Evolutionary conservation across 2,329 filamentous ascomycete genomes (phyloP).

Genomic region (Scytalidium lignicola): DNA sequence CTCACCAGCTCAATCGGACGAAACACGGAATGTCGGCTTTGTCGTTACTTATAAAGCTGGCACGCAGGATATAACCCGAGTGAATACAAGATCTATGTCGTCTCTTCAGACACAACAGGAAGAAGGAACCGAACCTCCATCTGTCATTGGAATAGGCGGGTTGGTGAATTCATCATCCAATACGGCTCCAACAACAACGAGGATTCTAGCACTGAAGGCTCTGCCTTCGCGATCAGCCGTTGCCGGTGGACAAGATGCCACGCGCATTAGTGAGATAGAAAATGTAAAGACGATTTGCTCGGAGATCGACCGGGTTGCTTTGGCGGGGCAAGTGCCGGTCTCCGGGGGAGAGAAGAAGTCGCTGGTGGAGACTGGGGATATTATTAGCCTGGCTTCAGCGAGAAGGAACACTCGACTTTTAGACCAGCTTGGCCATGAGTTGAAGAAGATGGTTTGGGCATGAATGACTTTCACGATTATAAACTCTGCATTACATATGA

Average conservation of each 20-base stretch:
- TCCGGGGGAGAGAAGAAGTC: constrained; percentile 29
- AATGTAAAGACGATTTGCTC: constrained; percentile 52
- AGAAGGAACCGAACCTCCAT: constrained; percentile 1
- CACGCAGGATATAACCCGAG: constrained; percentile 65
- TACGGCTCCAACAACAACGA: constrained; percentile 16
- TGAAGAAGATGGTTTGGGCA: constrained; percentile 90
- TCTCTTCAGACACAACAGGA: constrained; percentile 35
- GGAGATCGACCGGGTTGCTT: constrained; percentile 68
- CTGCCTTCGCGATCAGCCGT: constrained; percentile 42
- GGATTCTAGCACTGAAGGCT: constrained; percentile 51
- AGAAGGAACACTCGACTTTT: constrained; percentile 80
- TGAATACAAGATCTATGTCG: constrained; percentile 80
- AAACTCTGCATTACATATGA: too few species aligned
- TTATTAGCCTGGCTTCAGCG: constrained; percentile 80
- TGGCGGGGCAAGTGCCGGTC: constrained; percentile 37
- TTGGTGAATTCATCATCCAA: background rate
- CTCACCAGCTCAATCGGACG: constrained; percentile 70
- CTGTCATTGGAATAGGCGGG: background rate
- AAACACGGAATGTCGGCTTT: constrained; percentile 76
- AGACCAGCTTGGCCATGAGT: constrained; percentile 80
- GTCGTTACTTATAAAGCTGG: constrained; percentile 72
- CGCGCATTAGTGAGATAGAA: constrained; percentile 24
- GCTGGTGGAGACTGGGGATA: constrained; percentile 56
- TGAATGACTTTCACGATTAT: too few species aligned
- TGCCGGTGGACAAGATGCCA: constrained; percentile 15